These are phyloP conservation scores for Chaetomium cochliodes DNA, from an alignment of 495 filamentous ascomycete genomes.

Conservation along the genomic window DNA sequence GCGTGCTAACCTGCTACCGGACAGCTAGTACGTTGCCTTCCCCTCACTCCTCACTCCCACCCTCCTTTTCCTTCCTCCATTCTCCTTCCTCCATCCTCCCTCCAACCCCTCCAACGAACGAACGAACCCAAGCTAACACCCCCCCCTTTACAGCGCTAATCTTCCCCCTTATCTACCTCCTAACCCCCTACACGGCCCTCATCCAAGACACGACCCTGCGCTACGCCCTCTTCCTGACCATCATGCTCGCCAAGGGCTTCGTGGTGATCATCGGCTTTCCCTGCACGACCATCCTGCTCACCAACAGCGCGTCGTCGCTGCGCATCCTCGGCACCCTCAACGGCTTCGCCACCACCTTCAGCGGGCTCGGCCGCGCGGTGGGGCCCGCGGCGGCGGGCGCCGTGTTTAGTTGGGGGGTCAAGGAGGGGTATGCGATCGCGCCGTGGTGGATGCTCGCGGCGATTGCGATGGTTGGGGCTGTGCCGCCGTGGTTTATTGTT, in stretches of 20 bases:
- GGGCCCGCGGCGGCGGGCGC: constrained; percentile 70
- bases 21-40: constrained; percentile 40
- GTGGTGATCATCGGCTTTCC: constrained; percentile 80
- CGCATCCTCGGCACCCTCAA: constrained; percentile 83
- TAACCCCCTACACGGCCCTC: constrained; percentile 71
- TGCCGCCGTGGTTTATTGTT: constrained; percentile 67
- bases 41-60: too few species aligned
- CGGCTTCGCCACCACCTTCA: constrained; percentile 77
- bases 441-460: constrained; percentile 74
- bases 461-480: constrained; percentile 58
- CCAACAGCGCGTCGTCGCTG: constrained; percentile 76
- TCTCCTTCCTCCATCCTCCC: too few species aligned
- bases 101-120: neutral
- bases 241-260: constrained; percentile 68
- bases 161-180: constrained; percentile 71
- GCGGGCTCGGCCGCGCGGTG: constrained; percentile 70
- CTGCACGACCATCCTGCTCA: constrained; percentile 82
- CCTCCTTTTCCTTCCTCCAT: neutral
- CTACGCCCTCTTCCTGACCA: constrained; percentile 48
- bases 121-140: neutral
- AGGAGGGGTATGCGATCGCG: constrained; percentile 66
- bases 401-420: constrained; percentile 68
- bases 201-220: constrained; percentile 45
- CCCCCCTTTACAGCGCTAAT: constrained; percentile 36
- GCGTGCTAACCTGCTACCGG: constrained; percentile 68